Evolutionary conservation across 441 rosid genomes (phyloP).

Genomic region (Gossypium laxum): DNA sequence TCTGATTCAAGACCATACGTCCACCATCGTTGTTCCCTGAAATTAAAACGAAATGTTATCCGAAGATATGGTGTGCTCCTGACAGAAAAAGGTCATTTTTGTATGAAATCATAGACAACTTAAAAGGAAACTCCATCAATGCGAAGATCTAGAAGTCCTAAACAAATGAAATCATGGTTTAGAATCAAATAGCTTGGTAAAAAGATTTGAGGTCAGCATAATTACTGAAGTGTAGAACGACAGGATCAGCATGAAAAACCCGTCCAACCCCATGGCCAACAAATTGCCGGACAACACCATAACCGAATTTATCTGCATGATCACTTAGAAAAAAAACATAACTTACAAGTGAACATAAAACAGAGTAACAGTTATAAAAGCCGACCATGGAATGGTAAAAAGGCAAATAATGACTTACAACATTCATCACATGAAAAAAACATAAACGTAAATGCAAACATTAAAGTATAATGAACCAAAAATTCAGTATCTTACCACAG

Average conservation of each 20-base stretch:
- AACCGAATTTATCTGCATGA: conserved; percentile 66
- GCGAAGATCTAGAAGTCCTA: not conserved
- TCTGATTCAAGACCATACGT: conserved; percentile 69
- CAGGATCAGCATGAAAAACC: conserved; percentile 84
- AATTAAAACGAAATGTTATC: not conserved
- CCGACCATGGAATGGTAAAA: not conserved
- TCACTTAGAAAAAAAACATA: conserved; percentile 33
- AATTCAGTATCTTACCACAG: not conserved
- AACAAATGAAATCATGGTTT: not conserved
- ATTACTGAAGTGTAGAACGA: conserved; percentile 66
- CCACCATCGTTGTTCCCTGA: conserved; percentile 71
- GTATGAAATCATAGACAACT: not conserved
- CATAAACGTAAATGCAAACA: not conserved
- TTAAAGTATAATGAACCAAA: not conserved
- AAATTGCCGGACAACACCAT: conserved; percentile 70
- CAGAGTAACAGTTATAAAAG: not conserved
- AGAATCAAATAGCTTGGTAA: conserved; percentile 2
- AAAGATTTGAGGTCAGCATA: conserved; percentile 12
- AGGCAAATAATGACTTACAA: not conserved
- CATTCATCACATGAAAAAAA: not conserved
- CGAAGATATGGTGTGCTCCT: not conserved
- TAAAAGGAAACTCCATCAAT: not conserved
- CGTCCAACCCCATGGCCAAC: conserved; percentile 89
- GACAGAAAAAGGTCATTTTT: not conserved
- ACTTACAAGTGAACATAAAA: not conserved